Evolutionary conservation across 2,329 filamentous ascomycete genomes (phyloP), one percentile per base, ranked within the genome.

Genomic region (Salinomyces thailandicus): DNA sequence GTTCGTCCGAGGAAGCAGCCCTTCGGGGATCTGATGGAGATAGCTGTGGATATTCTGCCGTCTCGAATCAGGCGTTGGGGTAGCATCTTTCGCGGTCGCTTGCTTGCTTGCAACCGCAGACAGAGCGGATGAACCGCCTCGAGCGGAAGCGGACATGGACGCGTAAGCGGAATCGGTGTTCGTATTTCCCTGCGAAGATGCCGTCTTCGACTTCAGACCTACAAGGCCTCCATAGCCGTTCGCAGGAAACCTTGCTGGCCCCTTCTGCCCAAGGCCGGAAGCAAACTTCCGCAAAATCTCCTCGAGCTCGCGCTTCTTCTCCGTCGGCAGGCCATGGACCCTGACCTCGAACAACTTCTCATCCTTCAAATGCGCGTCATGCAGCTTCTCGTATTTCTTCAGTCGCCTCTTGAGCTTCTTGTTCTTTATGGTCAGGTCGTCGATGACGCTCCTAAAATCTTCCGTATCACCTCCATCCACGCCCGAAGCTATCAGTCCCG

Each of bases 291-390:
- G 73, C 7, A 93, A 61, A 0, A 78, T 76, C 5, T 78, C 73
- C 53, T 93, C 84, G 14, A 93, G 59, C 45, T 91, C 83, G 39
- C 77, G 70, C 58, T 81, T 85, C 62, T 85, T 87, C 33, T 74
- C 69, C 31, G 75, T 69, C 0, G 81, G 73, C 27, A 93, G 59
- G 0, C 79, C 77, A 48, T 91, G 83, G 18, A 87, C 72, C 48
- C 83, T 80, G 42, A 93, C 76, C 55, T 93, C 85, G 48, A 93
- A 89, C 0, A 93, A 60, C 53, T 83, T 85, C 18, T 93, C 83
- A 31, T 79, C 75, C 20, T 78, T 72, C 33, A 87, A 61, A 44
- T 79, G 73, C 28, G 78, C 70, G 13, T 77, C 75, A 2, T 79
- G 75, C 17, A 73, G 62, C 44, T 75, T 77, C 55, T 82, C 80